phyloP scores from a whole-genome alignment of 2,329 filamentous ascomycete genomes.

The Aspergillus sp. region DNA sequence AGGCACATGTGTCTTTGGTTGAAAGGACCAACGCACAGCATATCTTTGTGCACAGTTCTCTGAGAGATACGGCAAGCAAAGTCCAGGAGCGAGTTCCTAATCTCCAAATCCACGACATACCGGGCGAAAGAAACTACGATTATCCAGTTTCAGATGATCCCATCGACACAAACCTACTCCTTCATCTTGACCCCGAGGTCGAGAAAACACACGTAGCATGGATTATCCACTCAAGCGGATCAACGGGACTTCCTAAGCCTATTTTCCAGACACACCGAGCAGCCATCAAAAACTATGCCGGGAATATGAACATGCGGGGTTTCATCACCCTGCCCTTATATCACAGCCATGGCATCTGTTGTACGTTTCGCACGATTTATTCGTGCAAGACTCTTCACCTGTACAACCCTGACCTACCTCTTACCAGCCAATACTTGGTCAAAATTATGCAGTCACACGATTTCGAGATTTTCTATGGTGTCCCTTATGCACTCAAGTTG shows the following conservation, averaged over 20 bases:
- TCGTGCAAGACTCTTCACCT: slow-evolving; percentile 52
- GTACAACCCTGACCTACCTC: slow-evolving; percentile 56
- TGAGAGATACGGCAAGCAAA: slow-evolving; percentile 22
- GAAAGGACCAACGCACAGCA: slow-evolving; percentile 42
- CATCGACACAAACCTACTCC: slow-evolving; percentile 22
- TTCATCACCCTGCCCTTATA: slow-evolving; percentile 60
- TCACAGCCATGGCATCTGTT: slow-evolving; percentile 60
- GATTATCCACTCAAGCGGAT: slow-evolving; percentile 54
- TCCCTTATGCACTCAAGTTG: slow-evolving; percentile 65
- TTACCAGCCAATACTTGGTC: slow-evolving; percentile 53
- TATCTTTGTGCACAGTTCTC: slow-evolving; percentile 31
- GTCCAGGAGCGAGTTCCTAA: slow-evolving; percentile 20
- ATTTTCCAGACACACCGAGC: slow-evolving; percentile 59
- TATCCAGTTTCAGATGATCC: slow-evolving; percentile 15
- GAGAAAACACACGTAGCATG: slow-evolving; percentile 38
- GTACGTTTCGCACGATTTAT: slow-evolving; percentile 54
- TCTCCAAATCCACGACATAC: slow-evolving; percentile 30
- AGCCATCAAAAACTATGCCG: slow-evolving; percentile 50
- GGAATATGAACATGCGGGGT: slow-evolving; percentile 47
- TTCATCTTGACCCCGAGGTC: slow-evolving; percentile 24
- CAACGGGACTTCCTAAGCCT: slow-evolving; percentile 63
- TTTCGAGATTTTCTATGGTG: slow-evolving; percentile 58
- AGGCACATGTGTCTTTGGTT: slow-evolving; percentile 52
- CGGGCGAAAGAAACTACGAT: slow-evolving; percentile 20
- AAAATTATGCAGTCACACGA: slow-evolving; percentile 43